Conservation (phyloP, 768 basidiomycete genomes). For the Panus rudis region DNA sequence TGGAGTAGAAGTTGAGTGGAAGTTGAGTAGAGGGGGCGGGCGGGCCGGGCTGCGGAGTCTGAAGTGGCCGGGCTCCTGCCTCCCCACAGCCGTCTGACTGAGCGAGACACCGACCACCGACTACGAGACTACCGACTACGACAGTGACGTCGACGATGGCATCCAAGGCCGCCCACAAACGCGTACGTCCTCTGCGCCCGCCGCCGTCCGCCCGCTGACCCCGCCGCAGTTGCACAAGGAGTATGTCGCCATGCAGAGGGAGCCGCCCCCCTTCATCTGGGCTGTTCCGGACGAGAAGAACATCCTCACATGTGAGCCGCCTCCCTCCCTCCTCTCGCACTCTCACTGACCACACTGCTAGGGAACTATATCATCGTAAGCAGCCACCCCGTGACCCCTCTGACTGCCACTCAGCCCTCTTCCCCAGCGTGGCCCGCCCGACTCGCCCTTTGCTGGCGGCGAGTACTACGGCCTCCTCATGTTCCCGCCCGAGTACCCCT, state of each 20-base stretch:
- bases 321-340: background rate
- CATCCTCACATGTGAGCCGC: slow-evolving; percentile 79
- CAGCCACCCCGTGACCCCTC: background rate
- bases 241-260: slow-evolving; percentile 85
- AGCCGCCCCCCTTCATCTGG: slow-evolving; percentile 94
- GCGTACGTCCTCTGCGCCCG: slow-evolving; percentile 35
- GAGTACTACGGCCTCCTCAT: slow-evolving; percentile 92
- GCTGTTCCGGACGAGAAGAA: slow-evolving; percentile 97
- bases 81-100: slow-evolving; percentile 13
- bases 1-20: background rate
- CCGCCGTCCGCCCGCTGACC: slow-evolving; percentile 3
- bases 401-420: slow-evolving; percentile 11
- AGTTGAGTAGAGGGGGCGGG: too few species aligned
- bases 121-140: too few species aligned
- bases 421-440: slow-evolving; percentile 82
- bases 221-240: slow-evolving; percentile 69
- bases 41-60: background rate
- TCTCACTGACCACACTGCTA: slow-evolving; percentile 24
- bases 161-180: slow-evolving; percentile 80
- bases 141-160: slow-evolving; percentile 44
- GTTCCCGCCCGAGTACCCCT: slow-evolving; percentile 92
- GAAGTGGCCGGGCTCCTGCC: slow-evolving; percentile 11
- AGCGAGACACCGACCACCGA: slow-evolving; percentile 7
- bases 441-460: slow-evolving; percentile 84
- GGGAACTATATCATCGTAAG: slow-evolving; percentile 94